These are phyloP conservation scores for Naganishia onofrii DNA, from an alignment of 768 basidiomycete species.

Conservation along the genomic window DNA sequence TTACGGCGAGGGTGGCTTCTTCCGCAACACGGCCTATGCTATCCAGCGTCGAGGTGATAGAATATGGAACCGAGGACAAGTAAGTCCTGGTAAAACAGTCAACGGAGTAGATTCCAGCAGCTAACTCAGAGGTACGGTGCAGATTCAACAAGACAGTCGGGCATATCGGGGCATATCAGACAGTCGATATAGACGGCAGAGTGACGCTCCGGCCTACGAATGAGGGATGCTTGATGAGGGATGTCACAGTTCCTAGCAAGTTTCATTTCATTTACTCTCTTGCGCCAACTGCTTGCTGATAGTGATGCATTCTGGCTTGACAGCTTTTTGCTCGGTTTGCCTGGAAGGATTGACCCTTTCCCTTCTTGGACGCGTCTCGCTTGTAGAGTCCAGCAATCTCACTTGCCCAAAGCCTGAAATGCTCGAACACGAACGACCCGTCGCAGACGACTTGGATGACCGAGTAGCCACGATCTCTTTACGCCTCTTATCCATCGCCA, in stretches of 20 bases:
- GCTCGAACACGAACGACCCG: neutral
- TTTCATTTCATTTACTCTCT: neutral
- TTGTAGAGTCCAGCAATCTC: conserved; percentile 25
- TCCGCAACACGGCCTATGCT: conserved; percentile 34
- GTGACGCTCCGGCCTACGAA: conserved; percentile 47
- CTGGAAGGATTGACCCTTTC: conserved; percentile 34
- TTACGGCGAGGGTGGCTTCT: neutral
- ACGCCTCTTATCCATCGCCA: neutral
- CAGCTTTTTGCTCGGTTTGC: conserved; percentile 47
- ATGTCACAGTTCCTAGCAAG: conserved; percentile 46
- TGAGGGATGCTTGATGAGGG: conserved; percentile 48
- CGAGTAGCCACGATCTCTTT: neutral
- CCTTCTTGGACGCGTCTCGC: conserved; percentile 23
- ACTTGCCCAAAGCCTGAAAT: neutral
- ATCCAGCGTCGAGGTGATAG: conserved; percentile 44
- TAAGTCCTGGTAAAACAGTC: conserved; percentile 27
- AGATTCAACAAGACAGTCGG: conserved; percentile 42
- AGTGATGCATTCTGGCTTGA: neutral
- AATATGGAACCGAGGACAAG: conserved; percentile 42
- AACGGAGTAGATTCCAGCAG: too few relatives aligned
- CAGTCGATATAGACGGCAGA: conserved; percentile 39
- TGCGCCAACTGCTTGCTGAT: neutral
- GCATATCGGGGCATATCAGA: conserved; percentile 45
- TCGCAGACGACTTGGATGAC: neutral
- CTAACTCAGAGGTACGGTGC: neutral